Base-by-base conservation (phyloP, 352 stramenopile genomes). In the Thraustotheca clavata region DNA sequence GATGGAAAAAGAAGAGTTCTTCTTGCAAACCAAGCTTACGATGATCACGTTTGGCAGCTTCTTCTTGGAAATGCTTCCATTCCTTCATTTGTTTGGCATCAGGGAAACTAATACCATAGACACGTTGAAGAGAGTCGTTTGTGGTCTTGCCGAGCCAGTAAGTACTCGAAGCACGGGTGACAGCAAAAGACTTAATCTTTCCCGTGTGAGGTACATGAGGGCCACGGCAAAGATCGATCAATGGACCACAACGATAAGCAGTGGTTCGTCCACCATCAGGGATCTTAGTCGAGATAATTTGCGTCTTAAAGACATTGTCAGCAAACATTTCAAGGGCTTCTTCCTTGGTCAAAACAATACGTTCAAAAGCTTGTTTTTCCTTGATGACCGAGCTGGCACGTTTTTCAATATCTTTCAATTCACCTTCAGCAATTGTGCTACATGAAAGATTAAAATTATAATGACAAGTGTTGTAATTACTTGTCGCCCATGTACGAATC, bases 251-350 rank as follows among this genome's bases (percentile, higher is more conserved):
- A 50, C 88, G 83, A 75, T 99, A 99, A 16, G 97, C 95, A 14
- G 96, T 99, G 32, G 96, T 99, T 68, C 95, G 92, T 39, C 81
- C 88, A 59, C 94, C 95, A 70, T 99, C 96, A 6, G 95, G 87
- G 54, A 99, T 95, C 82, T 99, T 99, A 50, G 86, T 98, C 29
- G 69, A 80, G 67, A 99, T 98, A 74, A 99, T 87, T 72, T 96
- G 80, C 68, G 84, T 85, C 84, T 99, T 99, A 80, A 99, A 99
- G 7, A 96, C 93, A 72, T 99, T 99, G 74, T 99, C 93, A 1
- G 83, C 80, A 80, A 99, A 99, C 74, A 99, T 89, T 70, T 99
- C 90, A 34, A 99, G 80, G 6, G 95, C 96, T 73, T 99, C 94
- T 33, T 98, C 95, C 76, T 99, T 99, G 32, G 95, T 99, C 40